Conservation (phyloP, 768 basidiomycete genomes). For the Mycena crocata region DNA sequence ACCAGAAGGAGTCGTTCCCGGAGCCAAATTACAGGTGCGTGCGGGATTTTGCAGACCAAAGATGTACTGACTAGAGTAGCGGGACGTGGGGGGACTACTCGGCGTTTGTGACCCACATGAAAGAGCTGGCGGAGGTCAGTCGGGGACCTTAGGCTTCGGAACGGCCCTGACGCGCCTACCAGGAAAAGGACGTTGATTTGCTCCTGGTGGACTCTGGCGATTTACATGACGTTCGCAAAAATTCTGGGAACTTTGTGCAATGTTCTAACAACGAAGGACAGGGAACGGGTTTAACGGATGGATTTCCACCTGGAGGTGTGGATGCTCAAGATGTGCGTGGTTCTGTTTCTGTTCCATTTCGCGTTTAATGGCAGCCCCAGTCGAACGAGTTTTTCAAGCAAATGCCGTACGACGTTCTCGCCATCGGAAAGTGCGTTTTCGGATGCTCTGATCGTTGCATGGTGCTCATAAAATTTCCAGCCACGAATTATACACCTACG, state of each 20-base stretch:
- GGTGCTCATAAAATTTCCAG: constrained; percentile 44
- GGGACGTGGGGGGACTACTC: constrained; percentile 83
- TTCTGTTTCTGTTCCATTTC: not conserved
- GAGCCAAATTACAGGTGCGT: constrained; percentile 76
- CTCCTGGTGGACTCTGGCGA: constrained; percentile 86
- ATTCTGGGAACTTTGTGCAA: constrained; percentile 4
- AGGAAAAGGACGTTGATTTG: constrained; percentile 80
- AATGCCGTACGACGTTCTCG: constrained; percentile 84
- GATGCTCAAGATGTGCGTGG: constrained; percentile 75
- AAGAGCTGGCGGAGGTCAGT: constrained; percentile 65
- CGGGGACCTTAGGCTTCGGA: not conserved
- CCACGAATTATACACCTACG: constrained; percentile 86
- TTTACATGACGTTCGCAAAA: constrained; percentile 74
- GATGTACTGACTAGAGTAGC: constrained; percentile 33
- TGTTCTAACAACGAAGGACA: constrained; percentile 33
- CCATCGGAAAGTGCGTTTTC: constrained; percentile 82
- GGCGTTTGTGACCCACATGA: constrained; percentile 87
- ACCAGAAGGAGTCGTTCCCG: constrained; percentile 77
- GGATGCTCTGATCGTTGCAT: not conserved
- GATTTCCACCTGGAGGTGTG: constrained; percentile 74
- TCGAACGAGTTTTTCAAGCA: constrained; percentile 79
- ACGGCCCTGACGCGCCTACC: not conserved
- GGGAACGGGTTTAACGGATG: constrained; percentile 85
- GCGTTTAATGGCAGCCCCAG: constrained; percentile 46
- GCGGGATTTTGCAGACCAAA: not conserved